Conservation (phyloP, 176 grass and related monocot genomes). For the Ensete ventricosum region DNA sequence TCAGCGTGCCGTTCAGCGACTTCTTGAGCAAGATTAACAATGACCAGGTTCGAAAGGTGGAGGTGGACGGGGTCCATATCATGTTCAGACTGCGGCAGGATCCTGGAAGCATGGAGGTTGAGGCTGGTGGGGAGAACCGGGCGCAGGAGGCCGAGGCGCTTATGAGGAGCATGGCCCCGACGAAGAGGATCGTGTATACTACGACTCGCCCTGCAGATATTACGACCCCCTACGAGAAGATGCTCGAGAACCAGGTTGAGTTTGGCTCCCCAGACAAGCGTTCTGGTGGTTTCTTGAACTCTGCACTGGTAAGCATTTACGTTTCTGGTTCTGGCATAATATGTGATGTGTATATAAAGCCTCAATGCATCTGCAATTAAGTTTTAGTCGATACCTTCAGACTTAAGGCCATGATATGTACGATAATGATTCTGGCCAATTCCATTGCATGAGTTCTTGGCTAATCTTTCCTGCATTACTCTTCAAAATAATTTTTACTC, state of each 20-base stretch:
- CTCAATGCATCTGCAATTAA: not conserved
- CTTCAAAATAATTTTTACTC: too few relatives aligned
- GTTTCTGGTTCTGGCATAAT: not conserved
- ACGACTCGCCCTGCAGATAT: slow-evolving; percentile 83
- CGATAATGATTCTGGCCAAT: not conserved
- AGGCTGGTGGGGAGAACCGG: slow-evolving; percentile 15
- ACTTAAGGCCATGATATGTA: not conserved
- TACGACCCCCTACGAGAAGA: slow-evolving; percentile 96
- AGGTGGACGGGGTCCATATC: slow-evolving; percentile 90
- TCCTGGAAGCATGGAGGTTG: slow-evolving; percentile 13
- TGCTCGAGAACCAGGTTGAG: slow-evolving; percentile 89
- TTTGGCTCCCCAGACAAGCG: slow-evolving; percentile 91
- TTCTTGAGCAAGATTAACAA: slow-evolving; percentile 83
- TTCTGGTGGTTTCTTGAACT: slow-evolving; percentile 82
- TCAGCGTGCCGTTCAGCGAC: slow-evolving; percentile 76
- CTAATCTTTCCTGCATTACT: not conserved
- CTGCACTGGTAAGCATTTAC: slow-evolving; percentile 55
- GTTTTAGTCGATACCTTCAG: not conserved
- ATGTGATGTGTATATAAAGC: not conserved
- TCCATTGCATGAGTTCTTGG: not conserved
- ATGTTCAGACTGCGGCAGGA: slow-evolving; percentile 76
- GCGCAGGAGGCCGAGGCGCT: slow-evolving; percentile 36
- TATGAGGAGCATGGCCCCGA: slow-evolving; percentile 30
- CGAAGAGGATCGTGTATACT: slow-evolving; percentile 65
- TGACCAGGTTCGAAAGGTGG: slow-evolving; percentile 92